A percentile compares a stretch with the other conserved stretches of the same genome.
Conservation (phyloP, 129 eudicot species). For the Gnaphalium uliginosum region DNA sequence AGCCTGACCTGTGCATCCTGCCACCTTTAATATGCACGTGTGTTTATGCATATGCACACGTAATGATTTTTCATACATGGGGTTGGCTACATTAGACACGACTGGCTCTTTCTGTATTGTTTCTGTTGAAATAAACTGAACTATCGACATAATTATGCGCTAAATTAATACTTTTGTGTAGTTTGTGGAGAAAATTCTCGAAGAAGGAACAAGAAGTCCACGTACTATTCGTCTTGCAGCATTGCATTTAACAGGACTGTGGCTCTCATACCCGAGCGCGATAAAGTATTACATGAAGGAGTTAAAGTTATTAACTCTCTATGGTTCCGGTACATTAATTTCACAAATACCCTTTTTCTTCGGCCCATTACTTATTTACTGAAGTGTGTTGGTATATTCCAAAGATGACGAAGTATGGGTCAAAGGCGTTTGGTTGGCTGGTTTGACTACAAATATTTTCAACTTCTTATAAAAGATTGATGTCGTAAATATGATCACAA, state of each 20-base stretch:
- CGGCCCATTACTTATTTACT: neutral
- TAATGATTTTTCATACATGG: neutral
- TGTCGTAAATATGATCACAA: neutral
- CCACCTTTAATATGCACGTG: neutral
- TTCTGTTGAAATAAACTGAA: neutral
- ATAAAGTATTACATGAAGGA: slow-evolving; percentile 82
- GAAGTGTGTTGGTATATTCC: neutral
- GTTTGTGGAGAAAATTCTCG: slow-evolving; percentile 82
- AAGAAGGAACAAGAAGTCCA: slow-evolving; percentile 96
- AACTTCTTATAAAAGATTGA: neutral
- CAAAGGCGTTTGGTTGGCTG: too few relatives aligned
- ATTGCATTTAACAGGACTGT: slow-evolving; percentile 88
- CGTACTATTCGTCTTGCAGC: slow-evolving; percentile 97
- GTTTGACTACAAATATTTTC: too few relatives aligned
- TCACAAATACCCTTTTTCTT: neutral
- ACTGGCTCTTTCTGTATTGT: neutral
- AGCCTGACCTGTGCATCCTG: too few relatives aligned
- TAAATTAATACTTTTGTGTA: slow-evolving; percentile 35
- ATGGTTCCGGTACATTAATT: slow-evolving; percentile 81
- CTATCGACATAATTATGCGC: slow-evolving; percentile 5
- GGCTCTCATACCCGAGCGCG: slow-evolving; percentile 68
- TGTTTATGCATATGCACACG: neutral
- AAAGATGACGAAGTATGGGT: neutral
- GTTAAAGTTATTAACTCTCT: slow-evolving; percentile 74
- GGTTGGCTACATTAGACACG: neutral